These are phyloP conservation scores for Aethionema arabicum DNA, from an alignment of 345 rosid genomes.

Conservation along the genomic window DNA sequence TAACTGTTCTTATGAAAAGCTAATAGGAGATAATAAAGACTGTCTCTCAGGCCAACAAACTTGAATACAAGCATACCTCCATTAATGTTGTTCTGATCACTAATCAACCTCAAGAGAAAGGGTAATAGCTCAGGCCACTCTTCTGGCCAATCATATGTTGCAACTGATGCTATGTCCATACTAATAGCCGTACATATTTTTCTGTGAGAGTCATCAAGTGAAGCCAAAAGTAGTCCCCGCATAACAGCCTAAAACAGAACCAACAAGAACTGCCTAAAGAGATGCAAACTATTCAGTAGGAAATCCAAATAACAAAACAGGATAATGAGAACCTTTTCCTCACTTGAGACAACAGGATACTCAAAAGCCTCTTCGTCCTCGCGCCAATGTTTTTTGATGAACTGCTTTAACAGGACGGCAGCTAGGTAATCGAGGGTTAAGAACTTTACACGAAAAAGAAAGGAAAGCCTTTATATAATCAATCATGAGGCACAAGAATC, in stretches of 20 bases:
- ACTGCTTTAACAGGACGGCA: conserved; percentile 88
- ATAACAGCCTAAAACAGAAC: conserved; percentile 61
- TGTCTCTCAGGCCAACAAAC: conserved; percentile 1
- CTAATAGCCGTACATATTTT: conserved; percentile 86
- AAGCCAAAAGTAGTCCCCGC: conserved; percentile 62
- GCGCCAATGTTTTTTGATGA: conserved; percentile 86
- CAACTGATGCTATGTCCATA: conserved; percentile 80
- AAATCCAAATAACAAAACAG: conserved; percentile 17
- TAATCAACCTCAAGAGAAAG: conserved; percentile 64
- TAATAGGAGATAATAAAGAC: conserved; percentile 2
- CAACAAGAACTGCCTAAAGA: conserved; percentile 13
- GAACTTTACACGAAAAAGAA: conserved; percentile 26
- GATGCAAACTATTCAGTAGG: background rate
- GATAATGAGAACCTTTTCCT: conserved; percentile 59
- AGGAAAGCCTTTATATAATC: background rate
- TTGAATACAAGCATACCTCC: conserved; percentile 50
- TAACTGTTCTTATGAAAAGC: conserved; percentile 11
- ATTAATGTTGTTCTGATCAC: conserved; percentile 56
- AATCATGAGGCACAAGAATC: conserved; percentile 16
- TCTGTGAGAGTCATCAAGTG: conserved; percentile 72
- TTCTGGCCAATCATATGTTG: conserved; percentile 90
- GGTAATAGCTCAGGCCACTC: conserved; percentile 87
- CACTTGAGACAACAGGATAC: conserved; percentile 63
- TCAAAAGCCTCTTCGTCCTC: conserved; percentile 81
- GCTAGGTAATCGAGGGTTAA: conserved; percentile 79